phyloP scores from a whole-genome alignment of 768 basidiomycete species.

The Chiua virens region DNA sequence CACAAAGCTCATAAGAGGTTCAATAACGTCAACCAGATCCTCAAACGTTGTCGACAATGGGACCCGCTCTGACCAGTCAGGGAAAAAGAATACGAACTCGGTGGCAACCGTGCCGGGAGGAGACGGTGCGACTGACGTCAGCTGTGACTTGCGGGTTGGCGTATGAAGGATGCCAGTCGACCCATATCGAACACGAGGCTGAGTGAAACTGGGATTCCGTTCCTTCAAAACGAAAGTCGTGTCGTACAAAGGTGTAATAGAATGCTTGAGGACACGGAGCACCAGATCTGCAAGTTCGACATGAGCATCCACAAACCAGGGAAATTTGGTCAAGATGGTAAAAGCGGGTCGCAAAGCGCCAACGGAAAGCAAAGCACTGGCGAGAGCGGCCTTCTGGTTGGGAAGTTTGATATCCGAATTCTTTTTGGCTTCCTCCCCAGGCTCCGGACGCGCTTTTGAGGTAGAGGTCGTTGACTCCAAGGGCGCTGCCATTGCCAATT shows the following conservation, averaged over 20 bases:
- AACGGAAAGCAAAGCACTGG: constrained; percentile 79
- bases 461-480: constrained; percentile 53
- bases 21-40: constrained; percentile 73
- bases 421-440: constrained; percentile 39
- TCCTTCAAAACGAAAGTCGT: constrained; percentile 51
- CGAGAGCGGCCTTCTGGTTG: constrained; percentile 81
- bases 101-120: constrained; percentile 73
- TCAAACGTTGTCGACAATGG: constrained; percentile 62
- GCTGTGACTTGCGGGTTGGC: constrained; percentile 56
- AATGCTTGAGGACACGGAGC: constrained; percentile 69
- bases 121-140: constrained; percentile 78
- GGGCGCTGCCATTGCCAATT: constrained; percentile 84
- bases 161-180: constrained; percentile 52
- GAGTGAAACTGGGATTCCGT: constrained; percentile 59
- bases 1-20: constrained; percentile 78
- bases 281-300: constrained; percentile 86
- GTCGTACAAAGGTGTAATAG: constrained; percentile 69
- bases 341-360: constrained; percentile 81
- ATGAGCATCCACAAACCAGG: constrained; percentile 80
- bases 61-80: constrained; percentile 73
- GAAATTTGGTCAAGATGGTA: constrained; percentile 77
- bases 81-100: constrained; percentile 92
- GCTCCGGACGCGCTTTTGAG: constrained; percentile 40
- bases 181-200: constrained; percentile 64
- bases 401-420: constrained; percentile 39